Base-by-base conservation (phyloP, 1,284 basidiomycete genomes). In the Porodaedalea pini region DNA sequence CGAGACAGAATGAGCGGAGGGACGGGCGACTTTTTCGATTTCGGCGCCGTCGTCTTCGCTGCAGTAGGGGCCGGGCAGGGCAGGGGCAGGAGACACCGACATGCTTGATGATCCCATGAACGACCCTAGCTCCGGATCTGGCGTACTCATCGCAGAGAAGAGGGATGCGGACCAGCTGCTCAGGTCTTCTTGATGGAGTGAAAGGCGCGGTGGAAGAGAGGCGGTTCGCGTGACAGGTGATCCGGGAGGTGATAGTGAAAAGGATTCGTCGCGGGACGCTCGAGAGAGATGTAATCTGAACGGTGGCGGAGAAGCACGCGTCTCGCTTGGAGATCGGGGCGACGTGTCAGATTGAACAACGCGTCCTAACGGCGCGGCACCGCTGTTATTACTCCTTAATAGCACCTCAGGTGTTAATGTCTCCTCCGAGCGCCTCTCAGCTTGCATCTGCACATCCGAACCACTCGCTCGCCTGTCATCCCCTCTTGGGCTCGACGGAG, bases 181-280 rank as follows among this genome's bases (percentile, higher is more conserved):
- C 25, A 75, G 63, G 47, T 65, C 74, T 43, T 75, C 74, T 45
- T 71, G 67, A 61, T 81, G 78, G 17, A 85, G 69, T 1, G 82
- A 84, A 48, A 85, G 62, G 17, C 83, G 75, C 5, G 83, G 83
- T 2, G 82, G 79, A 19, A 77, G 64, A 3, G 71, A 67, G 0
- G 70, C 66, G 4, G 71, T 65, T 11, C 71, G 70, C 51, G 73
- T 72, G 53, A 65, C 17, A 47, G 48, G 49, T 51, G 60, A 34
- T 15, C 41, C 25, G 21, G 51, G 21, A 17, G 54, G 53, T 60
- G 57, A 45, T 59, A 54, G 56, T 61, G 63, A 63, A 61, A 61
- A 63, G 4, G 45, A 47, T 31, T 47, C 45, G 39, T 21, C 50
- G 13, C 43, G 48, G 21, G 61, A 47, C 17, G 45, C 39, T 17